Percentiles rank a stretch among this genome's conserved stretches.
phyloP scores from a whole-genome alignment of 805 yeast species.

The Candida qinlingensis region DNA sequence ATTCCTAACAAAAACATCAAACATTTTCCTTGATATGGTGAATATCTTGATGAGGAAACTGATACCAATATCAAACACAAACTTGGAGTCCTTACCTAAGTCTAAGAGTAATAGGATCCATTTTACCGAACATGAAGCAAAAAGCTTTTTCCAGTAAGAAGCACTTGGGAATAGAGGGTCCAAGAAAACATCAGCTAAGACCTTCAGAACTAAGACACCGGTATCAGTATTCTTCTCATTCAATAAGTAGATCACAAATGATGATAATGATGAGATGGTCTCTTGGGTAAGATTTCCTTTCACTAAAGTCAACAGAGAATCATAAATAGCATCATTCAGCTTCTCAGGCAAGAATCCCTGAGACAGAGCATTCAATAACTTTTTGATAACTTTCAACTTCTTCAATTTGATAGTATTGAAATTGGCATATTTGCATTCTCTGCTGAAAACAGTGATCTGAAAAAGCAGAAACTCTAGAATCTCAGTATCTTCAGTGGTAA shows the following conservation, averaged over 20 bases:
- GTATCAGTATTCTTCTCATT: constrained; percentile 26
- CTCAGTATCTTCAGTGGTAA: constrained; percentile 28
- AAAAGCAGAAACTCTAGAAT: constrained; percentile 47
- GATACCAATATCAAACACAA: constrained; percentile 27
- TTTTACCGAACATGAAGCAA: constrained; percentile 56
- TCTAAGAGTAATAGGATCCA: constrained; percentile 56
- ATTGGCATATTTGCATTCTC: constrained; percentile 43
- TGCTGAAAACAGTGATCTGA: constrained; percentile 53
- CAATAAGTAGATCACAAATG: constrained; percentile 45
- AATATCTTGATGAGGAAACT: constrained; percentile 48
- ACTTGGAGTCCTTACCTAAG: constrained; percentile 29
- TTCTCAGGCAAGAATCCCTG: constrained; percentile 27
- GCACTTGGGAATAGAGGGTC: constrained; percentile 36
- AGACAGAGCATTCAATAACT: constrained; percentile 25
- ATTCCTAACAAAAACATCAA: constrained; percentile 44
- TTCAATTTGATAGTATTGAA: constrained; percentile 50
- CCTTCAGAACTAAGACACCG: constrained; percentile 27
- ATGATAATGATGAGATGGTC: constrained; percentile 45
- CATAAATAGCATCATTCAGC: constrained; percentile 30
- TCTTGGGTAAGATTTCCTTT: constrained; percentile 49
- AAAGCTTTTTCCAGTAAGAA: constrained; percentile 38
- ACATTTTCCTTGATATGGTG: constrained; percentile 40
- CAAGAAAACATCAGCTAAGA: constrained; percentile 26
- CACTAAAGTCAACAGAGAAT: constrained; percentile 36
- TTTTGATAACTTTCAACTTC: constrained; percentile 43